Base-by-base conservation (phyloP, 2,329 filamentous ascomycete species). In the Hymenoscyphus infarciens region DNA sequence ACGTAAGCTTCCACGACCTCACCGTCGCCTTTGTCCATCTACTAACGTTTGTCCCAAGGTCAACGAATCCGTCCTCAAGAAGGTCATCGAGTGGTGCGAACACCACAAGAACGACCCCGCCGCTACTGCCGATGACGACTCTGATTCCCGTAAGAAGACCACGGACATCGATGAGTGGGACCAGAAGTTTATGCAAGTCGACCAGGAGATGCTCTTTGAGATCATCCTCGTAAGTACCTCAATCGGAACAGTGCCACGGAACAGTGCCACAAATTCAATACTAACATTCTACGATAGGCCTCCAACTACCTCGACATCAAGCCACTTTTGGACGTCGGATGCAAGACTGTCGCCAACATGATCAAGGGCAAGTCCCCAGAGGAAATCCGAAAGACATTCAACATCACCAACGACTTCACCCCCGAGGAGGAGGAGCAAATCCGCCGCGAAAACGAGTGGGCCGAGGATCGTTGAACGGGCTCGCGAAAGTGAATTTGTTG, bases 281-380 rank as follows among this genome's bases (percentile, higher is more conserved):
- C 65, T 69, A 59, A 69, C 33, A 56, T 38, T 57, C 53, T 59
- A 8, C 59, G 61, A 15, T 69, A 95, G 91, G 95, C 95, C 3
- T 92, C 94, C 72, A 99, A 99, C 83, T 99, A 98, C 77, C 89
- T 99, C 64, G 95, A 99, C 71, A 99, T 99, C 82, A 99, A 98
- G 85, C 90, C 92, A 1, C 89, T 99, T 1, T 88, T 99, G 31
- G 95, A 99, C 69, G 94, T 98, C 64, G 95, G 95, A 66, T 99
- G 95, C 87, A 99, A 99, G 86, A 99, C 95, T 0, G 95, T 99
- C 16, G 95, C 95, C 66, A 99, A 99, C 81, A 99, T 99, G 95
- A 99, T 99, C 83, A 99, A 99, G 90, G 95, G 95, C 80, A 99
- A 99, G 84, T 97, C 92, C 0, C 95, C 95, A 2, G 95, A 99